Evolutionary conservation across 1,139 yeast genomes (phyloP).

Genomic region (Candida sp.): DNA sequence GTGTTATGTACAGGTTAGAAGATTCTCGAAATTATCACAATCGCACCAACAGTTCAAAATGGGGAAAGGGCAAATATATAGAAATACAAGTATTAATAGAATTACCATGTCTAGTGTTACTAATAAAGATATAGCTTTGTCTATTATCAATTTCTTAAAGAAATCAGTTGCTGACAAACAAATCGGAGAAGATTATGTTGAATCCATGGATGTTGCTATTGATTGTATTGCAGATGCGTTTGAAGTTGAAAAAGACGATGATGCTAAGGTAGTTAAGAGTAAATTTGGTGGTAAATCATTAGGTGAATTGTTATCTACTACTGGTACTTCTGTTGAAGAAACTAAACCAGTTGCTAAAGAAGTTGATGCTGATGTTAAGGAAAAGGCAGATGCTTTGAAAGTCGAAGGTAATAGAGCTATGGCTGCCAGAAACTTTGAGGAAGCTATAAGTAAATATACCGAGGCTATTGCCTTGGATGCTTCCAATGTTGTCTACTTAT

Average conservation of each 20-base stretch:
- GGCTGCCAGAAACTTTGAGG: slow-evolving; percentile 70
- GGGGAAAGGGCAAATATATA: not conserved
- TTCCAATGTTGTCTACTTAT: slow-evolving; percentile 76
- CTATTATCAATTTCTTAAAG: slow-evolving; percentile 71
- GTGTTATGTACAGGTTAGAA: not conserved
- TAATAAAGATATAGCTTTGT: slow-evolving; percentile 69
- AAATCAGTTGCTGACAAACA: slow-evolving; percentile 58
- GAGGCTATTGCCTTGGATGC: slow-evolving; percentile 75
- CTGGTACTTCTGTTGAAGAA: slow-evolving; percentile 11
- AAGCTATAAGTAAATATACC: slow-evolving; percentile 75
- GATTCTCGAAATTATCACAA: not conserved
- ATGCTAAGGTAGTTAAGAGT: slow-evolving; percentile 25
- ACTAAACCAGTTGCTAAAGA: slow-evolving; percentile 28
- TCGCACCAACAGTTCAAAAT: not conserved
- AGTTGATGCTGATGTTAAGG: slow-evolving; percentile 54
- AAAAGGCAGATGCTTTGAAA: slow-evolving; percentile 80
- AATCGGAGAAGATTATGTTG: slow-evolving; percentile 75
- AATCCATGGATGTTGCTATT: slow-evolving; percentile 93
- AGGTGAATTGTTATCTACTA: slow-evolving; percentile 35
- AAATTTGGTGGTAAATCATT: slow-evolving; percentile 51
- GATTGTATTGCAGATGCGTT: slow-evolving; percentile 92
- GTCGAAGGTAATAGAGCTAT: slow-evolving; percentile 87
- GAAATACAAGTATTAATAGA: not conserved
- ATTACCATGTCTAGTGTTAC: slow-evolving; percentile 20
- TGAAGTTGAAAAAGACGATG: slow-evolving; percentile 55